Evolutionary conservation across 106 monocot species (phyloP).

Genomic region (Dendrobium nobile): DNA sequence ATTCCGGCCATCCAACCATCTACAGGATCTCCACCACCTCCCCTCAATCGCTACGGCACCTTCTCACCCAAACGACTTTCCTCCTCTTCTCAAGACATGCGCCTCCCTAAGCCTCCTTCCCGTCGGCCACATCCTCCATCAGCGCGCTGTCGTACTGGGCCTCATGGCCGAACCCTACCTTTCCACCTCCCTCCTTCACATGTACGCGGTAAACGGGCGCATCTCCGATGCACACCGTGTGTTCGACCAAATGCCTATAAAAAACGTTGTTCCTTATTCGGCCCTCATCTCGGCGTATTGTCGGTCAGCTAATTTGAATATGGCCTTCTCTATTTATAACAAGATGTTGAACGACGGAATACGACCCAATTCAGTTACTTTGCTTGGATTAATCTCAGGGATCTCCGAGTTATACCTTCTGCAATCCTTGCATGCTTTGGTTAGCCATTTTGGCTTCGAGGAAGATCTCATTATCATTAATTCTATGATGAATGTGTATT

Average conservation of each 20-base stretch:
- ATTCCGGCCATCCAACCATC: slow-evolving; percentile 2
- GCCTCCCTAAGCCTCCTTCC: slow-evolving; percentile 13
- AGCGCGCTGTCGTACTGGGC: slow-evolving; percentile 32
- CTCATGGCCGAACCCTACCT: slow-evolving; percentile 30
- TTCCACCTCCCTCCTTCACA: slow-evolving; percentile 51
- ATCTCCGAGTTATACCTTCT: slow-evolving; percentile 7
- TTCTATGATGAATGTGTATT: slow-evolving; percentile 43
- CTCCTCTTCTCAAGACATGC: slow-evolving; percentile 28
- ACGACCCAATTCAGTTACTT: slow-evolving; percentile 51
- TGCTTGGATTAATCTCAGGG: slow-evolving; percentile 40
- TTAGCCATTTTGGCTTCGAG: slow-evolving; percentile 23
- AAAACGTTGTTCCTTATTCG: slow-evolving; percentile 46
- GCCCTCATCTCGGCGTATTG: slow-evolving; percentile 47
- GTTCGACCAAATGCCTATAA: slow-evolving; percentile 46
- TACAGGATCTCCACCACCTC: background rate
- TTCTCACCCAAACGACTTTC: slow-evolving; percentile 17
- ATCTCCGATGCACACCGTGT: slow-evolving; percentile 23
- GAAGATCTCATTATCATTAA: slow-evolving; percentile 36
- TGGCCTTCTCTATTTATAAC: slow-evolving; percentile 26
- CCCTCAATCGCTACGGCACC: background rate
- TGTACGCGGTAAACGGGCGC: slow-evolving; percentile 27
- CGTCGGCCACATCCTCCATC: slow-evolving; percentile 37
- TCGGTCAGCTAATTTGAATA: slow-evolving; percentile 12
- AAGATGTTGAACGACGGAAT: slow-evolving; percentile 33
- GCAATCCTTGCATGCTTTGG: slow-evolving; percentile 31